Conservation (phyloP, 176 grass and related monocot genomes). For the Aegilops sharonensis region DNA sequence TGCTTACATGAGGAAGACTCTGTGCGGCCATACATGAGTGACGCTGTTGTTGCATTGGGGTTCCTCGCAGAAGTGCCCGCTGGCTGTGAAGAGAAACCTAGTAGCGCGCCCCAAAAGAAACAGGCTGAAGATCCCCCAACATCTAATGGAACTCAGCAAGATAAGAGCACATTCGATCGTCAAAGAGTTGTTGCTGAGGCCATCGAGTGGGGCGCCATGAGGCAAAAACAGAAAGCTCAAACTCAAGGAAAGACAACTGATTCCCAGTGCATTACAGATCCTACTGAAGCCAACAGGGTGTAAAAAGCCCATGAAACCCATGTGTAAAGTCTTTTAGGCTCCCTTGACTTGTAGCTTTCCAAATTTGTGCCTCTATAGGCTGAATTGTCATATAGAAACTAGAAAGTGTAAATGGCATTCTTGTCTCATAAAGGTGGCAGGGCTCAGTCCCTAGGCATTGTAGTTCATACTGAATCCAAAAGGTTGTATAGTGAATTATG, state of each 20-base stretch:
- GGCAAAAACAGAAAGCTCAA: constrained; percentile 42
- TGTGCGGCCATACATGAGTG: constrained; percentile 70
- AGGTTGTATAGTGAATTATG: constrained; percentile 13
- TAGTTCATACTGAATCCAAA: constrained; percentile 15
- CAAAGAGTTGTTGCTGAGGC: constrained; percentile 51
- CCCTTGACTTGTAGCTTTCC: constrained; percentile 7
- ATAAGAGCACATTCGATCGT: constrained; percentile 32
- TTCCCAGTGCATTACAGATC: constrained; percentile 15
- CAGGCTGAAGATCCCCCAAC: constrained; percentile 17
- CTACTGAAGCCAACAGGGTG: constrained; percentile 16
- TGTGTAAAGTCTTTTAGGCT: constrained; percentile 19
- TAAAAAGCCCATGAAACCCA: neutral
- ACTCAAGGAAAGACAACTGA: constrained; percentile 33
- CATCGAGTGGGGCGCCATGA: constrained; percentile 60
- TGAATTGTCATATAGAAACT: constrained; percentile 21
- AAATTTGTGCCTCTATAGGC: constrained; percentile 11
- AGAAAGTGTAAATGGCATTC: constrained; percentile 29
- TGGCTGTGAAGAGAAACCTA: constrained; percentile 25
- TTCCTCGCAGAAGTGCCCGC: constrained; percentile 45
- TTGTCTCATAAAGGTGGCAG: constrained; percentile 17
- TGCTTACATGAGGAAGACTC: constrained; percentile 79
- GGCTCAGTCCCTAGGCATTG: constrained; percentile 22
- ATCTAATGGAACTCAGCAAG: constrained; percentile 12
- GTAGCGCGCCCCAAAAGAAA: neutral
- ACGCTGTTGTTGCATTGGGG: constrained; percentile 63